These are phyloP conservation scores for Zarea fungicola DNA, from an alignment of 2,329 filamentous ascomycete species.

Conservation along the genomic window DNA sequence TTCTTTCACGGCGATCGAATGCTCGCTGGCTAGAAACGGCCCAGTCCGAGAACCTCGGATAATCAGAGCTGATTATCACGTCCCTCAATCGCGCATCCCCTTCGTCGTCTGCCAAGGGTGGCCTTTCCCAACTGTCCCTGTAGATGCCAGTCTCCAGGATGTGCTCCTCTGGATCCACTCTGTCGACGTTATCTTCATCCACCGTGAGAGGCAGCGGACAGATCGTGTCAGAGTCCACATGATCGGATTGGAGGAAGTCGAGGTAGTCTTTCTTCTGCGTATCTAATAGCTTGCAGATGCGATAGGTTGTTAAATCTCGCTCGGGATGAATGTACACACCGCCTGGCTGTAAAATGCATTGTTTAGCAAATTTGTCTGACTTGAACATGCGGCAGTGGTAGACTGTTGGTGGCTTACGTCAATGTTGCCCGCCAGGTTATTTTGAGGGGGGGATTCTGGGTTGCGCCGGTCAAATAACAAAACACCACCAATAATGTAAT, in stretches of 20 bases:
- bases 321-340: slow-evolving; percentile 16
- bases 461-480: slow-evolving; percentile 5
- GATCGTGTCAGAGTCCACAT: background rate
- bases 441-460: too few relatives aligned
- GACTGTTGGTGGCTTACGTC: too few relatives aligned
- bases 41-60: background rate
- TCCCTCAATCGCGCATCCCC: background rate
- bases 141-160: slow-evolving; percentile 22
- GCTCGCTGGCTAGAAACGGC: too few relatives aligned
- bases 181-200: slow-evolving; percentile 17
- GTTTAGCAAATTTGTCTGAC: too few relatives aligned
- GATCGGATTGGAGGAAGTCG: slow-evolving; percentile 13
- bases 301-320: slow-evolving; percentile 12
- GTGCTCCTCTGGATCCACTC: slow-evolving; percentile 24
- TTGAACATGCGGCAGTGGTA: too few relatives aligned
- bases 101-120: slow-evolving; percentile 15
- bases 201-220: slow-evolving; percentile 17
- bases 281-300: slow-evolving; percentile 18
- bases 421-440: too few relatives aligned
- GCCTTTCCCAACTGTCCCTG: slow-evolving; percentile 25
- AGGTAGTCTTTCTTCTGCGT: slow-evolving; percentile 17
- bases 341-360: too few relatives aligned
- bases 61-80: background rate
- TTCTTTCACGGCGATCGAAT: too few relatives aligned
- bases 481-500: slow-evolving; percentile 12